Evolutionary conservation across 306 rosid species (phyloP), one percentile per base, ranked within the genome.

Genomic region (Quillaja saponaria): DNA sequence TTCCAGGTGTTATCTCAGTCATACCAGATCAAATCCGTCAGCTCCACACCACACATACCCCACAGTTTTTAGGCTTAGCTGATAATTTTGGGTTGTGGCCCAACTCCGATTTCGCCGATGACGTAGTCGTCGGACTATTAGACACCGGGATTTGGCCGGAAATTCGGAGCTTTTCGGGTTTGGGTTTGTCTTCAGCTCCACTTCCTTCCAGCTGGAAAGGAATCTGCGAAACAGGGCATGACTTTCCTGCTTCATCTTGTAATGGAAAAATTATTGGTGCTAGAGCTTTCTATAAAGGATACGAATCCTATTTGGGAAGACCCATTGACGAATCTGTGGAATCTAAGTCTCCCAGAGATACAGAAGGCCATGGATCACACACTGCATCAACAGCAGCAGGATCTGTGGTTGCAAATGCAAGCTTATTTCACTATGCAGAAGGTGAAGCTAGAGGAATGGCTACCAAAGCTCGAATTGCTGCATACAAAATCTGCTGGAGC

Each of bases 81-180:
- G 86, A 84, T 1, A 10, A 34, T 53, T 74, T 57, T 46, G 95
- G 95, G 0, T 6, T 92, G 16, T 92, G 95, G 96, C 80, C 86
- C 0, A 33, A 76, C 56, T 69, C 89, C 7, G 66, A 77, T 10
- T 84, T 73, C 61, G 95, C 87, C 0, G 84, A 80, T 0, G 96
- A 92, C 28, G 85, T 92, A 47, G 61, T 88, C 14, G 13, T 92
- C 54, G 95, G 94, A 1, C 80, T 92, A 13, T 70, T 88, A 0
- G 96, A 92, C 61, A 92, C 94, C 54, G 94, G 95, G 3, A 82
- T 92, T 20, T 92, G 96, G 98, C 98, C 95, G 0, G 98, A 88
- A 38, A 54, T 71, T 0, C 59, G 31, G 0, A 86, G 95, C 39
- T 92, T 92, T 73, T 73, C 88, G 0, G 92, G 84, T 19, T 4